A percentile compares a stretch with the other conserved stretches of the same genome.
Conservation (phyloP, 805 yeast genomes). For the Ogataea pini region DNA sequence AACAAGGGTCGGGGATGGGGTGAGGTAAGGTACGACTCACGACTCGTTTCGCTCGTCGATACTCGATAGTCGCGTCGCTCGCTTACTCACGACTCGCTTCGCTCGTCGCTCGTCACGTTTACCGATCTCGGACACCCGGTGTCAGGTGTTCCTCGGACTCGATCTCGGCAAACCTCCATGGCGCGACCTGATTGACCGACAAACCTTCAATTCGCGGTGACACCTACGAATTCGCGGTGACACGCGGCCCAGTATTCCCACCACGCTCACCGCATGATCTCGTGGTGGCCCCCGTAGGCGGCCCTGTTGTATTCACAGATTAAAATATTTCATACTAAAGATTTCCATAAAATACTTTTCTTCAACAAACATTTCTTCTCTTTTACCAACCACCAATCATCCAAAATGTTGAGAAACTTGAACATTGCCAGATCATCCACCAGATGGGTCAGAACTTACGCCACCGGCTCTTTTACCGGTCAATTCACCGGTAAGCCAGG, state of each 20-base stretch:
- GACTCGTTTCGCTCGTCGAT: background rate
- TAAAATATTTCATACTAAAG: too few relatives aligned
- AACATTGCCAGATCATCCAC: conserved; percentile 16
- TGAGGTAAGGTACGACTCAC: too few relatives aligned
- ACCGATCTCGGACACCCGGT: conserved; percentile 13
- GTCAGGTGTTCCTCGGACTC: conserved; percentile 12
- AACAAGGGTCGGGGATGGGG: too few relatives aligned
- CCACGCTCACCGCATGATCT: too few relatives aligned
- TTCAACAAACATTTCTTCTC: too few relatives aligned
- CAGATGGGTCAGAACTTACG: conserved; percentile 31
- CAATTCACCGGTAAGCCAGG: conserved; percentile 66
- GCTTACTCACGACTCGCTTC: background rate
- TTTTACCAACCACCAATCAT: background rate
- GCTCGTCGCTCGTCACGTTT: background rate
- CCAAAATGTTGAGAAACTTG: conserved; percentile 10
- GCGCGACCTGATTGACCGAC: conserved; percentile 9
- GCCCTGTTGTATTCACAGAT: too few relatives aligned
- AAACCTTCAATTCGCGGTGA: too few relatives aligned
- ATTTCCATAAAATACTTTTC: too few relatives aligned
- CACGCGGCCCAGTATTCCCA: too few relatives aligned
- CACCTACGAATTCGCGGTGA: too few relatives aligned
- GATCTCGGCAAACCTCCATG: conserved; percentile 7
- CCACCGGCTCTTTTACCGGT: conserved; percentile 52
- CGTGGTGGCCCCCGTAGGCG: too few relatives aligned
- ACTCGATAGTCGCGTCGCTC: background rate